Evolutionary conservation across 1,139 yeast genomes (phyloP).

Genomic region (Pichia inconspicua): DNA sequence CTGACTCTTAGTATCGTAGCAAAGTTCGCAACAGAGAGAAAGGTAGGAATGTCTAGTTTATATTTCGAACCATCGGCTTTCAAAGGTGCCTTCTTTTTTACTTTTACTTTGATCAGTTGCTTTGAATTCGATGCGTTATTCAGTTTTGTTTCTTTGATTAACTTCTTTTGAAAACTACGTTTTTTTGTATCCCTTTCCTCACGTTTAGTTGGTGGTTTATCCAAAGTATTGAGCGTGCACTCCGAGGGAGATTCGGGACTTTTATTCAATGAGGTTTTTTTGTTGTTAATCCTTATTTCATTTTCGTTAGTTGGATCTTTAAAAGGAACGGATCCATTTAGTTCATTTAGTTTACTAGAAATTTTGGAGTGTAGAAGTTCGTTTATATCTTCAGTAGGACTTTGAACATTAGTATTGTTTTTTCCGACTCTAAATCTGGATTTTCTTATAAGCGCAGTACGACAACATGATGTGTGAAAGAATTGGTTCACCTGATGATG

Average conservation of each 20-base stretch:
- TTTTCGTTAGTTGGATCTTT: no score
- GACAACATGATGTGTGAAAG: background rate
- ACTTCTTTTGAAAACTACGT: no score
- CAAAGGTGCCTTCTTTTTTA: constrained; percentile 8
- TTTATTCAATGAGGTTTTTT: no score
- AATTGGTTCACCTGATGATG: background rate
- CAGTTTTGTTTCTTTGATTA: background rate
- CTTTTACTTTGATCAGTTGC: constrained; percentile 8
- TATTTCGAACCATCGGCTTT: constrained; percentile 14
- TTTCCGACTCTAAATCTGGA: constrained; percentile 17
- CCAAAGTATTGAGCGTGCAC: no score
- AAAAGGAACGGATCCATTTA: background rate
- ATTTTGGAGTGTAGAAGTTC: constrained; percentile 3
- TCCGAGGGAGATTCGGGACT: no score
- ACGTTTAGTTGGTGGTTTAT: no score
- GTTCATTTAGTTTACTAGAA: background rate
- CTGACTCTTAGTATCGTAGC: constrained; percentile 66
- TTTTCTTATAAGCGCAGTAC: constrained; percentile 15
- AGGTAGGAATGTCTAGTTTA: constrained; percentile 56
- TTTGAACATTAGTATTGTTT: background rate
- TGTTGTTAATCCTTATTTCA: background rate
- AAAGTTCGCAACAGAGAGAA: constrained; percentile 65
- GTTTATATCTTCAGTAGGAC: background rate
- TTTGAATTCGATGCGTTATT: background rate
- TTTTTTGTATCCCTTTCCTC: background rate